Evolutionary conservation across 768 basidiomycete genomes (phyloP).

Genomic region (Rhodotorula diobovata): DNA sequence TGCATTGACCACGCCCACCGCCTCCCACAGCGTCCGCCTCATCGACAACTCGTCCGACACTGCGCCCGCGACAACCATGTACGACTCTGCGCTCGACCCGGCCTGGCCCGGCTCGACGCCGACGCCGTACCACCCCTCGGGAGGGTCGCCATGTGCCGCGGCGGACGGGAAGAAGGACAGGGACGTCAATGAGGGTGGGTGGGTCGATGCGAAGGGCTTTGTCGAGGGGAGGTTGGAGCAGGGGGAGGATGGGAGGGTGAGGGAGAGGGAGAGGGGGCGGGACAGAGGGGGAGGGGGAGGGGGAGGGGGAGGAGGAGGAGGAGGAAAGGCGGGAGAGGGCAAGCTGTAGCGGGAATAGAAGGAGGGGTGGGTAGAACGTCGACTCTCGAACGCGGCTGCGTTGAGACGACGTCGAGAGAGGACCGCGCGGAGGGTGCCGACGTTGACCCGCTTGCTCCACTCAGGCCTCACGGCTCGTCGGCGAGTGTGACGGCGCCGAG

Average conservation of each 20-base stretch:
- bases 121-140: background rate
- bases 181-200: conserved; percentile 7
- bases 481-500: too few relatives aligned
- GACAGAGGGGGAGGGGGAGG: background rate
- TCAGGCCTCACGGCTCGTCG: too few relatives aligned
- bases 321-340: background rate
- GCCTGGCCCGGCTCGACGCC: conserved; percentile 27
- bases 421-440: too few relatives aligned
- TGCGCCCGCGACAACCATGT: conserved; percentile 17
- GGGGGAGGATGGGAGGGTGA: conserved; percentile 27
- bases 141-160: background rate
- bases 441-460: too few relatives aligned
- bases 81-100: conserved; percentile 43
- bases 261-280: background rate
- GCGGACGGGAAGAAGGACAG: background rate
- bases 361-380: too few relatives aligned
- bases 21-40: conserved; percentile 37
- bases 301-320: background rate
- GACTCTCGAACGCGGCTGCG: too few relatives aligned
- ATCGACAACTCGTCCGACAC: conserved; percentile 44
- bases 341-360: background rate
- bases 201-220: conserved; percentile 37
- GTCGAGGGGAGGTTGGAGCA: conserved; percentile 28
- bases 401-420: too few relatives aligned
- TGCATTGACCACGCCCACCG: too few relatives aligned